Percentiles rank a stretch among this genome's conserved stretches.
phyloP scores from a whole-genome alignment of 2,329 filamentous ascomycete genomes.

The Alternaria triticimaculans region DNA sequence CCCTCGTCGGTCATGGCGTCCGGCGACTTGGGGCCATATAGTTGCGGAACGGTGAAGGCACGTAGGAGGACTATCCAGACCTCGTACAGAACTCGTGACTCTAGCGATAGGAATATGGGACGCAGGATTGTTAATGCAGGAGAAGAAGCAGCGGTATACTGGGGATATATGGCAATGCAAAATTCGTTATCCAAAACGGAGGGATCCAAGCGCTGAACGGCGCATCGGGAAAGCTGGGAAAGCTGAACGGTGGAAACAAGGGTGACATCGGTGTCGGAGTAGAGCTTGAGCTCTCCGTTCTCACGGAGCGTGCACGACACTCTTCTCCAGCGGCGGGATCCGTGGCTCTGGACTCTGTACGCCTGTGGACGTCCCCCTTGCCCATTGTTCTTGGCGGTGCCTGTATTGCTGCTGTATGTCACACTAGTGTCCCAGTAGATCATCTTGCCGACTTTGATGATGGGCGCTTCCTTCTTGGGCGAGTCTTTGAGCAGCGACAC shows the following conservation, averaged over 20 bases:
- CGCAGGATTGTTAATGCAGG: constrained; percentile 77
- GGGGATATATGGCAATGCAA: constrained; percentile 94
- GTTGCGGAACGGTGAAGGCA: constrained; percentile 88
- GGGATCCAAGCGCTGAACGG: constrained; percentile 86
- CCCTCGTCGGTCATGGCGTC: constrained; percentile 51
- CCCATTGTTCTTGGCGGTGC: constrained; percentile 38
- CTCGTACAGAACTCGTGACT: constrained; percentile 89
- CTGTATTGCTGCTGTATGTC: constrained; percentile 57
- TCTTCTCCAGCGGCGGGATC: constrained; percentile 76
- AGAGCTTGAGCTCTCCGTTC: constrained; percentile 90
- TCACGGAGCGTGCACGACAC: constrained; percentile 95
- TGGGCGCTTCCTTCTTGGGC: constrained; percentile 72
- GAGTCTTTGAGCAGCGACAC: constrained; percentile 68
- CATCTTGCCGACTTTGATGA: constrained; percentile 83
- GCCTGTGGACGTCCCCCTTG: constrained; percentile 55
- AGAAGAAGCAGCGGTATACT: constrained; percentile 78
- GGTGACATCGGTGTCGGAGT: constrained; percentile 80
- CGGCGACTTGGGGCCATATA: constrained; percentile 74
- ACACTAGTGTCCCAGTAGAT: constrained; percentile 73
- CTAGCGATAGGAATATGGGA: constrained; percentile 88
- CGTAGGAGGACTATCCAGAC: constrained; percentile 95
- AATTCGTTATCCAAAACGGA: constrained; percentile 92
- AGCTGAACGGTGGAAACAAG: constrained; percentile 85
- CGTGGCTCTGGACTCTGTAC: constrained; percentile 63
- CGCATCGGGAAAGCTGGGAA: constrained; percentile 85